phyloP scores from a whole-genome alignment of 345 rosid species.

The Rubroshorea leprosula region DNA sequence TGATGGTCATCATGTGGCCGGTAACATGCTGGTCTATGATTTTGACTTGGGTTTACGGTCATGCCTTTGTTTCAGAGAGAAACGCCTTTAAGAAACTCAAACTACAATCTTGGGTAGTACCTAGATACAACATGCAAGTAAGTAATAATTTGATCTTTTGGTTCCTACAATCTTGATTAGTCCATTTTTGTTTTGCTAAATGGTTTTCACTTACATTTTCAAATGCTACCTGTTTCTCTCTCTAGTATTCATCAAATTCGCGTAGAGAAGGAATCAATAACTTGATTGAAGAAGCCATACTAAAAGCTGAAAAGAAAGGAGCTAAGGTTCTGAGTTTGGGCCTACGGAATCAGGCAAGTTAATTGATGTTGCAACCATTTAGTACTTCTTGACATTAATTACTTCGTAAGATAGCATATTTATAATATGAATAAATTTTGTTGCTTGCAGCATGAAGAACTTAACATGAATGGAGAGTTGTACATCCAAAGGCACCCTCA shows the following conservation, averaged over 20 bases:
- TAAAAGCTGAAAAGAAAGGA: slow-evolving; percentile 32
- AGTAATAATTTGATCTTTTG: not conserved
- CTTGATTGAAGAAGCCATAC: slow-evolving; percentile 34
- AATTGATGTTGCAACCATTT: no score
- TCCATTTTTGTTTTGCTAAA: no score
- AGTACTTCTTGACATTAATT: no score
- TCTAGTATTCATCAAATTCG: slow-evolving; percentile 13
- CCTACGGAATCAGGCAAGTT: slow-evolving; percentile 38
- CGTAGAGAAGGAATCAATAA: slow-evolving; percentile 16
- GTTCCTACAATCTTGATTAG: no score
- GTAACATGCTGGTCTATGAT: slow-evolving; percentile 18
- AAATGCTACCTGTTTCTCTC: not conserved
- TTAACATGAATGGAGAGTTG: slow-evolving; percentile 35
- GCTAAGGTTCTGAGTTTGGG: slow-evolving; percentile 32
- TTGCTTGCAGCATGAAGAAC: slow-evolving; percentile 13
- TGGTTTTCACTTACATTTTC: not conserved
- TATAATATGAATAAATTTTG: no score
- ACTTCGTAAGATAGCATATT: no score
- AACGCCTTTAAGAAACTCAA: slow-evolving; percentile 25
- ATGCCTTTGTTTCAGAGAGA: slow-evolving; percentile 23
- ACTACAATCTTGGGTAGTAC: slow-evolving; percentile 40
- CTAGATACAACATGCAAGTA: slow-evolving; percentile 32
- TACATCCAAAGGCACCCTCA: slow-evolving; percentile 36
- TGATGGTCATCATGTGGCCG: slow-evolving; percentile 25
- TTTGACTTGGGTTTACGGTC: slow-evolving; percentile 17